A percentile compares a stretch with the other conserved stretches of the same genome.
Evolutionary conservation across 2,329 filamentous ascomycete genomes (phyloP).

Genomic region (Sarocladiaceae sp.): DNA sequence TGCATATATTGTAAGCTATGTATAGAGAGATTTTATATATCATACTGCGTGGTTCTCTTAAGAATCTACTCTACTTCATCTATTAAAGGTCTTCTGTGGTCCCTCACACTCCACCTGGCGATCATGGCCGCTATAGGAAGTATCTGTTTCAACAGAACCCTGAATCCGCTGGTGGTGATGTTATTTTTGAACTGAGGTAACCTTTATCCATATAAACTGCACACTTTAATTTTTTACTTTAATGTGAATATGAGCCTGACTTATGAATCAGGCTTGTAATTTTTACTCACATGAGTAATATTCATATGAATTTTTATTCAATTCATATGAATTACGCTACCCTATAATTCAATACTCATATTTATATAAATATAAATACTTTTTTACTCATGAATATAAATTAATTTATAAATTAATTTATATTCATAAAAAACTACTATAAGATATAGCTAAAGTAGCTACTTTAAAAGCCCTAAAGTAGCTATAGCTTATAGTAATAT

Average conservation of each 20-base stretch:
- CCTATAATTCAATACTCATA: no score
- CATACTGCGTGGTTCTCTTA: background rate
- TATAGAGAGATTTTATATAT: background rate
- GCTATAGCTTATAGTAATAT: no score
- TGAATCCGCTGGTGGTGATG: no score
- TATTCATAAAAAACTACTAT: background rate
- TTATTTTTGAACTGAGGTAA: background rate
- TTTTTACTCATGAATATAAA: no score
- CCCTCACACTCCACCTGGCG: no score
- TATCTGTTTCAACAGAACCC: no score
- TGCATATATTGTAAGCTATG: background rate
- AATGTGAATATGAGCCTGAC: background rate
- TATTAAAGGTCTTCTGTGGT: background rate
- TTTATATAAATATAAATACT: no score
- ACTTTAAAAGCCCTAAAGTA: background rate
- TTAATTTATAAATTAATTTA: background rate
- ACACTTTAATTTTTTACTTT: background rate
- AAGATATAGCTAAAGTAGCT: background rate
- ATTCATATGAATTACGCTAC: no score
- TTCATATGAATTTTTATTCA: no score
- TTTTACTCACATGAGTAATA: background rate
- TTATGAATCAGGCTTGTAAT: background rate
- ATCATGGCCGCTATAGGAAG: no score
- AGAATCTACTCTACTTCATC: background rate
- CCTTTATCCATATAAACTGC: background rate